Base-by-base conservation (phyloP, 352 stramenopile genomes). In the Albugo laibachii region DNA sequence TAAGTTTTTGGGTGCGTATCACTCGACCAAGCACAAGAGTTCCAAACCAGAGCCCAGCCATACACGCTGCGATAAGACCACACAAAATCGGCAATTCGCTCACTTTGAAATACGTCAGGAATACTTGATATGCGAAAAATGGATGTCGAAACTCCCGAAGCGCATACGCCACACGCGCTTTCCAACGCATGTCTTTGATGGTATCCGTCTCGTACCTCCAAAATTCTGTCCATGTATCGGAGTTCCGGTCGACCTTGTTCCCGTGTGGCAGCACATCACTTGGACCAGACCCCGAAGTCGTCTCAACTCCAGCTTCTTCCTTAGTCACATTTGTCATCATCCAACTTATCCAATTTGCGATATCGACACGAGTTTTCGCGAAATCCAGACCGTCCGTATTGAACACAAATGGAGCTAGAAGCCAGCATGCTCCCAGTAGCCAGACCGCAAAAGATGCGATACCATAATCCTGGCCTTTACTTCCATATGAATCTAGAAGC, bases 381-480 rank as follows among this genome's bases (percentile, higher is more conserved):
- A 88, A 92, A 47, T 92, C 80, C 45, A 92, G 62, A 2, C 77
- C 76, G 45, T 87, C 75, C 21, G 80, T 88, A 54, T 91, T 91
- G 62, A 86, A 91, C 45, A 92, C 65, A 55, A 92, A 91, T 4
- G 80, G 80, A 1, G 77, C 74, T 31, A 84, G 56, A 18, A 91
- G 54, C 77, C 77, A 92, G 42, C 68, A 84, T 11, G 64, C 60
- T 6, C 75, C 75, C 10, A 92, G 69, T 16, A 91, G 46, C 77
- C 77, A 91, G 21, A 92, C 75, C 5, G 80, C 73, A 51, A 91
- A 92, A n/a, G 80, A 91, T 36, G 75, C 73, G 20, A 91, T 75
- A 3, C 80, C 77, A 18, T 92, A 92, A 47, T 86, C 73, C 45
- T 92, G 77, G 8, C 76, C 75, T 57, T 87, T 89, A 0, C 69